Evolutionary conservation across 768 basidiomycete species (phyloP).

Genomic region (Infundibulicybe gibba): DNA sequence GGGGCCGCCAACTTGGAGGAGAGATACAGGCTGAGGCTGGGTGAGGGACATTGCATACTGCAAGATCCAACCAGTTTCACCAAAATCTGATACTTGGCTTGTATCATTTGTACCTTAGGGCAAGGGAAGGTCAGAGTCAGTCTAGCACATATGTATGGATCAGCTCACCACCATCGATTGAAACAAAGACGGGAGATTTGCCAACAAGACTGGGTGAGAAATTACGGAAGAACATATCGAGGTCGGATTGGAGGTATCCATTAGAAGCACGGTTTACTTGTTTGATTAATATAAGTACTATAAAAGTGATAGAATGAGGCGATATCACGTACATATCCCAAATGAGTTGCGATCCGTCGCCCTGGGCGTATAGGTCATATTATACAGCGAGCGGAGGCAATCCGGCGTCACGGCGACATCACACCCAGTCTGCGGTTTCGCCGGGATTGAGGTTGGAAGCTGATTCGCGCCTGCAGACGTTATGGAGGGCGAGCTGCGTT

Average conservation of each 20-base stretch:
- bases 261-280: constrained; percentile 41
- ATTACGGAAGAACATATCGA: constrained; percentile 37
- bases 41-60: constrained; percentile 40
- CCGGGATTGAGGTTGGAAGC: too few relatives aligned
- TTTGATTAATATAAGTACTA: background rate
- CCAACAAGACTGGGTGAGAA: constrained; percentile 38
- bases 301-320: background rate
- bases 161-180: constrained; percentile 40
- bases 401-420: constrained; percentile 20
- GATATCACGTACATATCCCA: constrained; percentile 22
- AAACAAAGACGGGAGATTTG: constrained; percentile 31
- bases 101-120: too few relatives aligned
- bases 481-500: too few relatives aligned
- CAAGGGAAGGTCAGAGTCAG: too few relatives aligned
- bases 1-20: constrained; percentile 27
- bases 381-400: constrained; percentile 30
- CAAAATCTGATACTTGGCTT: constrained; percentile 20
- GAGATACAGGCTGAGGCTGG: constrained; percentile 22
- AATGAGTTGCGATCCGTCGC: constrained; percentile 21
- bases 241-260: constrained; percentile 35
- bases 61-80: constrained; percentile 41
- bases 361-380: constrained; percentile 26
- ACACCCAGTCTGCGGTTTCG: constrained; percentile 10
- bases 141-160: too few relatives aligned
- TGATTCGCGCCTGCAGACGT: too few relatives aligned